Evolutionary conservation across 2,329 filamentous ascomycete genomes (phyloP).

Genomic region (Hysterium pulicare): DNA sequence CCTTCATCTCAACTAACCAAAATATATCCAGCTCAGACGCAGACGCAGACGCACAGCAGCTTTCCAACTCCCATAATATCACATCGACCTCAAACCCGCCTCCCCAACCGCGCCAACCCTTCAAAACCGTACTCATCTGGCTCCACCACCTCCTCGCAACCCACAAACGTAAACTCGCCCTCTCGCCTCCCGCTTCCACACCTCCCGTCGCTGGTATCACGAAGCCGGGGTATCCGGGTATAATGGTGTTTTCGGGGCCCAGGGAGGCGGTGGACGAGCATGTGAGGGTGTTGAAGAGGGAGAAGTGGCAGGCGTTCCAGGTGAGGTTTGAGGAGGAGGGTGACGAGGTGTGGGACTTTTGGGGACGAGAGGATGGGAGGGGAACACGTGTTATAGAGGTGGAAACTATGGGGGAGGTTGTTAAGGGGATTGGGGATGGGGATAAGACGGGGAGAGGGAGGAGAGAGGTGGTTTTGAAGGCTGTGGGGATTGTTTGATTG

Average conservation of each 20-base stretch:
- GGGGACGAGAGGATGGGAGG: constrained; percentile 43
- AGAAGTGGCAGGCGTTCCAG: constrained; percentile 48
- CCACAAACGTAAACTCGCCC: constrained; percentile 44
- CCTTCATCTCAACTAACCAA: constrained; percentile 19
- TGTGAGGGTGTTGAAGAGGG: constrained; percentile 39
- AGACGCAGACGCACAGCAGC: not conserved
- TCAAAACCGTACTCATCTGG: constrained; percentile 44
- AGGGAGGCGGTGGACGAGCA: constrained; percentile 37
- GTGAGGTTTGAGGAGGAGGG: constrained; percentile 39
- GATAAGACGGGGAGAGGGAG: constrained; percentile 7
- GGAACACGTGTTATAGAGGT: constrained; percentile 41
- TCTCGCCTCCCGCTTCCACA: constrained; percentile 26
- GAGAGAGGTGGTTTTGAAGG: constrained; percentile 31
- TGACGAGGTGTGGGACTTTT: constrained; percentile 11
- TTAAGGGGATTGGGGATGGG: constrained; percentile 31
- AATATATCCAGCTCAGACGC: constrained; percentile 4
- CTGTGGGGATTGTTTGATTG: constrained; percentile 23
- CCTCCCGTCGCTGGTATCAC: constrained; percentile 39
- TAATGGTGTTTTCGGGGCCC: constrained; percentile 44
- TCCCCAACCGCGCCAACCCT: constrained; percentile 2
- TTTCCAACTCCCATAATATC: not conserved
- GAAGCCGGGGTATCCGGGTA: constrained; percentile 47
- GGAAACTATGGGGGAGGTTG: constrained; percentile 44
- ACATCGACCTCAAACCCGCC: not conserved
- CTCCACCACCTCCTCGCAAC: constrained; percentile 47